Base-by-base conservation (phyloP, 129 eudicot genomes). In the Arctium minus region DNA sequence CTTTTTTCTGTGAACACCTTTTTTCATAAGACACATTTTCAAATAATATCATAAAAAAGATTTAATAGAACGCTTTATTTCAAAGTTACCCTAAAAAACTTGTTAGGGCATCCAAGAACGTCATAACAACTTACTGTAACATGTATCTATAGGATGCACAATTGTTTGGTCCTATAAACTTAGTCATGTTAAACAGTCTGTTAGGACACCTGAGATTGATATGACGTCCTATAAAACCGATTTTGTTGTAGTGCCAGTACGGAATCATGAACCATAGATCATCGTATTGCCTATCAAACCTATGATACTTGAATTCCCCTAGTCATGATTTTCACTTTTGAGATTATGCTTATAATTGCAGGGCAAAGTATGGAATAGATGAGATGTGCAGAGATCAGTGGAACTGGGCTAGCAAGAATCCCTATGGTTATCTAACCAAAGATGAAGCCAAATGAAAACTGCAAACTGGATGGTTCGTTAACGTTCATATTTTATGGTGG, bases 391-490 rank as follows among this genome's bases (percentile, higher is more conserved):
- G 92, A 76, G 99, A 92, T 86, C 99, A 89, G 83, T 95, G 99
- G 99, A 95, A 95, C 84, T 95, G 99, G 99, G 97, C 97, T 33
- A 95, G 97, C 92, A 92, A 93, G 90, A 95, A 96, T 76, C 98
- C 99, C 0, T 96, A 91, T 18, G 99, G 99, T 85, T 96, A 96
- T 71, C 32, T 79, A 27, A 84, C 87, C 27, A 73, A 79, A 65
- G 87, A 84, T 7, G 87, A 84, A 84, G 87, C 87, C 65, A 84
- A 84, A 79, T 60, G 44, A 44, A 65, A 74, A 67, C 71, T 79
- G 74, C 68, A 42, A 64, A 69, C 10, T 30, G 8, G 78, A 37
- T 15, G 17, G 32, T 74, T 38, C 12, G 11, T 81, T n/a, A 17
- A n/a, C 9, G 22, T 73, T 60, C 68, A 11, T 81, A 64, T 30